Percentiles rank a stretch among this genome's conserved stretches.
These are phyloP conservation scores for Schizochytrium sp. DNA, from an alignment of 108 stramenopile genomes.

Conservation along the genomic window DNA sequence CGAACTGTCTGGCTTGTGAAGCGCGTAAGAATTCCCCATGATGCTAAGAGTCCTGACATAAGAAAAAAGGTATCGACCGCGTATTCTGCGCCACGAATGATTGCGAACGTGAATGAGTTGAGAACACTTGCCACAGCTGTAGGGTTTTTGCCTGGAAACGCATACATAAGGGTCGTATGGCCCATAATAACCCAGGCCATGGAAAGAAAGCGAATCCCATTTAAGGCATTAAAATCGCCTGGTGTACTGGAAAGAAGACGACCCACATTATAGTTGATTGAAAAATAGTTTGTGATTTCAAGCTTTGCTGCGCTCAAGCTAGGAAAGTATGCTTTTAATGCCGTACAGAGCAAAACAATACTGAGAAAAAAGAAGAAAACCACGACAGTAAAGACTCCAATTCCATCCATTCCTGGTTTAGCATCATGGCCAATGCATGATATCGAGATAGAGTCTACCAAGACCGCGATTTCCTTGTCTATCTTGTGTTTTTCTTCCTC, in stretches of 20 bases:
- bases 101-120: neutral
- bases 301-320: neutral
- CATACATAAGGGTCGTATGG: slow-evolving; percentile 66
- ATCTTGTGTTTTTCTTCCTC: neutral
- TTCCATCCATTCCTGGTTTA: neutral
- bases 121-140: slow-evolving; percentile 56
- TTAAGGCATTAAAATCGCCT: slow-evolving; percentile 18
- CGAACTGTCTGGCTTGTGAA: neutral
- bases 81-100: slow-evolving; percentile 61
- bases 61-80: slow-evolving; percentile 76
- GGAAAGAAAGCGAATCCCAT: slow-evolving; percentile 68
- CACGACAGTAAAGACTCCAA: slow-evolving; percentile 17
- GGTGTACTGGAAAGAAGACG: neutral
- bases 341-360: neutral
- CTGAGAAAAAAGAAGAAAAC: neutral
- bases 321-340: neutral
- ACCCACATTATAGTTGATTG: neutral
- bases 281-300: neutral
- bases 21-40: slow-evolving; percentile 65
- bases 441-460: neutral
- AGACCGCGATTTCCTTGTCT: neutral
- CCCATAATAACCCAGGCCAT: slow-evolving; percentile 73
- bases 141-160: slow-evolving; percentile 59
- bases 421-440: neutral
- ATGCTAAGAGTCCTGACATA: slow-evolving; percentile 70